Evolutionary conservation across 192 early-diverging fungal genomes (phyloP).

Genomic region (Pecoramyces ruminantium): DNA sequence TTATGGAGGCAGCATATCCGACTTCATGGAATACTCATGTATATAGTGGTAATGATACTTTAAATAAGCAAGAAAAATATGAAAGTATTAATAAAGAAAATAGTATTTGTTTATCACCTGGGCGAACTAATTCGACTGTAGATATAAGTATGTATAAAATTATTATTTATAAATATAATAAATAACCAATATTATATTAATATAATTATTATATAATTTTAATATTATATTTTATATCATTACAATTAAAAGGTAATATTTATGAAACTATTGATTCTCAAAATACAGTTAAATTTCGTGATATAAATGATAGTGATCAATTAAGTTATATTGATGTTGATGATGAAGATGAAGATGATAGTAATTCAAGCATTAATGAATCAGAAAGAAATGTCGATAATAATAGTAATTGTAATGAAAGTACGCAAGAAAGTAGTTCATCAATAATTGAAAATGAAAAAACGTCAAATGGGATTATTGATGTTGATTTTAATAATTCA

Average conservation of each 20-base stretch:
- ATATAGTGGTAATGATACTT: neutral
- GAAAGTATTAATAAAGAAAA: neutral
- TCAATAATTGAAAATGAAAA: neutral
- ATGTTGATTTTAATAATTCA: neutral
- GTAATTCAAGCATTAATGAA: too few species aligned
- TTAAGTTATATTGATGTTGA: neutral
- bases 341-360: neutral
- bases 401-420: neutral
- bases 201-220: too few species aligned
- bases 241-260: neutral
- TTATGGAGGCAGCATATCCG: neutral
- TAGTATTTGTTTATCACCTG: neutral
- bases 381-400: neutral
- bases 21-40: neutral
- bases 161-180: too few species aligned
- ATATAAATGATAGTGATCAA: neutral
- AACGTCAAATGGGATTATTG: neutral
- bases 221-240: too few species aligned
- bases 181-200: too few species aligned
- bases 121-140: neutral
- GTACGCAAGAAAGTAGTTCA: neutral
- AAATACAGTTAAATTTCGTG: neutral
- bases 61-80: too few species aligned
- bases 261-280: neutral
- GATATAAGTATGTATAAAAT: neutral